Percentiles rank a stretch among this genome's conserved stretches.
Conservation (phyloP, 169 alveolate species). For the Eimeria praecox region DNA sequence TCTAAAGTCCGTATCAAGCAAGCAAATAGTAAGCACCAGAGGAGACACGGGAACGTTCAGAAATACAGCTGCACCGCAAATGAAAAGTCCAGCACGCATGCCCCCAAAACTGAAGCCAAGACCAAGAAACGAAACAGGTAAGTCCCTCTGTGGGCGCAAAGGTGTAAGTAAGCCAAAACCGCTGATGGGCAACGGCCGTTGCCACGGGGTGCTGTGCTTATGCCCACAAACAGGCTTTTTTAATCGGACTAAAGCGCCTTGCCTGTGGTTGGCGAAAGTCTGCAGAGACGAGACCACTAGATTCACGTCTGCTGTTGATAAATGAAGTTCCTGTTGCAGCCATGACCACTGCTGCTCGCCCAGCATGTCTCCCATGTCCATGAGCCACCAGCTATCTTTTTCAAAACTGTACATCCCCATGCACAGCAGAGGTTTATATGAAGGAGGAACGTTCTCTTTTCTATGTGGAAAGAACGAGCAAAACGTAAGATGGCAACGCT, state of each 20-base stretch:
- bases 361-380: constrained; percentile 79
- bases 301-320: constrained; percentile 63
- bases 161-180: neutral
- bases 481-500: neutral
- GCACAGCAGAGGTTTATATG: neutral
- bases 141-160: neutral
- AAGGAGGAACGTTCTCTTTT: neutral
- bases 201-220: neutral
- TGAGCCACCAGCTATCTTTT: constrained; percentile 75
- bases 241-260: neutral
- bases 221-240: neutral
- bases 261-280: constrained; percentile 75
- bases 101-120: neutral
- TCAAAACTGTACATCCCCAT: constrained; percentile 54
- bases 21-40: neutral
- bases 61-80: neutral
- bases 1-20: neutral
- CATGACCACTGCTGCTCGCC: constrained; percentile 82
- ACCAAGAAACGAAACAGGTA: neutral
- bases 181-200: neutral
- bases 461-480: neutral
- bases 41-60: neutral
- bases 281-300: constrained; percentile 76
- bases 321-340: constrained; percentile 76
- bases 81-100: neutral